phyloP scores from a whole-genome alignment of 805 yeast genomes.

The Saturnispora saitoi region DNA sequence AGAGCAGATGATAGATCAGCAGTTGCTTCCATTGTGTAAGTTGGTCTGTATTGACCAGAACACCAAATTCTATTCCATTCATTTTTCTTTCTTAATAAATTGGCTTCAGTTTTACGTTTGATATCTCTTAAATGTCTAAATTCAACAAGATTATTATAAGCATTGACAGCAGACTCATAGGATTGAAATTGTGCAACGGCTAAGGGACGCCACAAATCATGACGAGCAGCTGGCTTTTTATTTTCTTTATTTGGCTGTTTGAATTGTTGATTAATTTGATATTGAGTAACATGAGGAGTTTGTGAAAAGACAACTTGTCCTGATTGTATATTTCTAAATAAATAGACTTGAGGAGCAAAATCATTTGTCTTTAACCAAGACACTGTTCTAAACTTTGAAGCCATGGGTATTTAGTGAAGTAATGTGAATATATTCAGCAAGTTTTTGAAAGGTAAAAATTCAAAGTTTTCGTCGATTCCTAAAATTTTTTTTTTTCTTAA shows the following conservation, averaged over 20 bases:
- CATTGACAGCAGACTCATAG: slow-evolving; percentile 58
- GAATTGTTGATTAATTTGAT: slow-evolving; percentile 63
- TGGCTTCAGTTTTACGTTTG: slow-evolving; percentile 48
- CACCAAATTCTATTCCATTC: slow-evolving; percentile 78
- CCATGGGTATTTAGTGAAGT: slow-evolving; percentile 19
- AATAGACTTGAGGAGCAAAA: slow-evolving; percentile 74
- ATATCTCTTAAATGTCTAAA: slow-evolving; percentile 69
- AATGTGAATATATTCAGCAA: not conserved
- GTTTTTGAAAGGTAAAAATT: not conserved
- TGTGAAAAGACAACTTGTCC: slow-evolving; percentile 91
- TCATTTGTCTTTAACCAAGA: slow-evolving; percentile 50
- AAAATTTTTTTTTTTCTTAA: too few relatives aligned
- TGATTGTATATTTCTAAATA: slow-evolving; percentile 76
- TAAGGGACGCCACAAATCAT: slow-evolving; percentile 87
- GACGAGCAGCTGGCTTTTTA: slow-evolving; percentile 66
- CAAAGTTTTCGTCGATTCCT: too few relatives aligned
- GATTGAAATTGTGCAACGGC: slow-evolving; percentile 64
- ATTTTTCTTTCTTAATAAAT: slow-evolving; percentile 60
- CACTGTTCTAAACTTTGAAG: slow-evolving; percentile 42
- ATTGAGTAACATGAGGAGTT: slow-evolving; percentile 46
- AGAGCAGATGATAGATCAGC: slow-evolving; percentile 68
- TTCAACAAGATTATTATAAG: slow-evolving; percentile 66
- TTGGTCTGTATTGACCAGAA: slow-evolving; percentile 82
- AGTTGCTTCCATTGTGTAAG: slow-evolving; percentile 83
- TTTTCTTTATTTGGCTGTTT: slow-evolving; percentile 86